Base-by-base conservation (phyloP, 2,329 filamentous ascomycete genomes). In the Aspergillus pseudotamarii region DNA sequence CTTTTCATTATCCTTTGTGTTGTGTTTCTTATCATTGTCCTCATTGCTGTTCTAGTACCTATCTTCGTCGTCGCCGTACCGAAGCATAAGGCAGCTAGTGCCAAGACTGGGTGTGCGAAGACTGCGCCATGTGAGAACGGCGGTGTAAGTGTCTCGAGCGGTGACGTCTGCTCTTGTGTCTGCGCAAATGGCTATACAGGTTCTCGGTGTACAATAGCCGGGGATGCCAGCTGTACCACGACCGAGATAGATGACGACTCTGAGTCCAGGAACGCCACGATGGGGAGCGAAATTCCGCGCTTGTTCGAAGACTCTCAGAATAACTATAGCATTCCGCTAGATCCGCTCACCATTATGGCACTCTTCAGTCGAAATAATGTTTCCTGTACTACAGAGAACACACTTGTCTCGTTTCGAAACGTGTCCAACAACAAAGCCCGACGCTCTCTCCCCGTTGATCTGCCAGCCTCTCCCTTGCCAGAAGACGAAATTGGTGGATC, bases 171-270 rank as follows among this genome's bases (percentile, higher is more conserved):
- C 79, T 90, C 89, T 14, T 99, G 94, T 75, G 88, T 97, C 50
- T 99, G 94, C 78, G 88, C 90, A 26, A 93, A 95, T 71, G 93
- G 94, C 1, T 98, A 94, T 75, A 94, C 91, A 0, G 89, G 89
- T 26, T 79, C 79, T 1, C 83, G 80, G 19, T 92, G 89, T 72
- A 82, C 78, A 2, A 79, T 77, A 5, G 68, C 78, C 16, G 77
- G 81, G 16, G 84, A 84, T 61, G 79, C 83, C 28, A 79, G 79
- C 54, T 91, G 89, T 70, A 83, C 85, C 8, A 88, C 84, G 0
- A 83, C 81, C 2, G 67, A 74, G 38, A 68, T 81, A 26, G 76
- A 78, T 21, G 76, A 81, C 30, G 79, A 80, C 48, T 71, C 71
- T 0, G 72, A 68, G 8, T 67, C 69, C 46, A 80, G 77, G 58